Percentiles rank a stretch among this genome's conserved stretches.
phyloP scores from a whole-genome alignment of 1,139 yeast genomes.

The Geotrichum bryndzae region DNA sequence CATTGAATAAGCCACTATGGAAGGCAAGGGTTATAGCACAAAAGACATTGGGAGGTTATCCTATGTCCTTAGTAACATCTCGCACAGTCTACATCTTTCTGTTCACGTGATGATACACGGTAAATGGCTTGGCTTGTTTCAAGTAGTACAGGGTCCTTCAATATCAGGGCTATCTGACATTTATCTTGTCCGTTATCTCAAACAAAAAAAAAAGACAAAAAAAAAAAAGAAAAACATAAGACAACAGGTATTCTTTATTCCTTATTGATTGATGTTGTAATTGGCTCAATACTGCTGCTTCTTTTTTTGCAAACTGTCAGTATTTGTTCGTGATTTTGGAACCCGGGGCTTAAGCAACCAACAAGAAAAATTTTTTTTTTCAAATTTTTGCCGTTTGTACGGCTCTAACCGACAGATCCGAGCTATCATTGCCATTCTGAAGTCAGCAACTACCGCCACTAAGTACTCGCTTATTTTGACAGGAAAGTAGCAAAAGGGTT shows the following conservation, averaged over 20 bases:
- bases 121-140: no score
- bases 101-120: no score
- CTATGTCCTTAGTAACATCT: no score
- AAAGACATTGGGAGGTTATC: no score
- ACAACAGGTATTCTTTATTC: not conserved
- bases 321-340: not conserved
- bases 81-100: no score
- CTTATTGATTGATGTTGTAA: not conserved
- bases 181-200: no score
- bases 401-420: not conserved
- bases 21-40: no score
- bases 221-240: no score
- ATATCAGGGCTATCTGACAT: no score
- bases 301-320: not conserved
- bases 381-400: not conserved
- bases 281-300: not conserved
- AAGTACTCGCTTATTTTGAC: not conserved
- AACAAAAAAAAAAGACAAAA: no score
- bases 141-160: no score
- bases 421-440: not conserved
- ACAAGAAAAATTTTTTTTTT: not conserved
- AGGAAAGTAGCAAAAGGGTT: not conserved
- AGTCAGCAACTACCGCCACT: not conserved
- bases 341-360: not conserved
- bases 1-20: no score